Conservation (phyloP, 2,329 filamentous ascomycete genomes). For the Aspergillus intermedius region DNA sequence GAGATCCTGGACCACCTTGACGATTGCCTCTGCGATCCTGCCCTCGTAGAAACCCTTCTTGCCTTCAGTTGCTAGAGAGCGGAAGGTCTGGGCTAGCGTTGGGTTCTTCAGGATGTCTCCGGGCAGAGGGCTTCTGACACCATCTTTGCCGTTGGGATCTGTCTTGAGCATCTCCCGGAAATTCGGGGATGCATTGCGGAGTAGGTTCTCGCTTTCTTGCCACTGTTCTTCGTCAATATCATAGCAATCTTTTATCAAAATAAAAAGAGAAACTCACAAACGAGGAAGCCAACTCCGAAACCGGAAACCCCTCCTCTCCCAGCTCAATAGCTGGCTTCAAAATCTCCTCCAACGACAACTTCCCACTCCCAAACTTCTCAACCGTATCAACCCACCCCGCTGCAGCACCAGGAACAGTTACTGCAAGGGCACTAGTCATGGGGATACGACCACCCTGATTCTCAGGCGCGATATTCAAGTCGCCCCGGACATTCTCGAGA, state of each 20-base stretch:
- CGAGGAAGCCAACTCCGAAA: conserved; percentile 68
- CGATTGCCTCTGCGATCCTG: conserved; percentile 69
- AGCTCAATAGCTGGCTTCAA: conserved; percentile 76
- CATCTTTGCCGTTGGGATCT: conserved; percentile 60
- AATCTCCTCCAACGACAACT: conserved; percentile 67
- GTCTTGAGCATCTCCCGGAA: conserved; percentile 79
- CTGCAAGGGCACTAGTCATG: conserved; percentile 67
- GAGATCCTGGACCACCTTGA: conserved; percentile 67
- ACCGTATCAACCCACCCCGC: conserved; percentile 91
- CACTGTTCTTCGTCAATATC: conserved; percentile 51
- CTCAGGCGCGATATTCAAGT: conserved; percentile 56
- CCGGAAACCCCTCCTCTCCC: conserved; percentile 82
- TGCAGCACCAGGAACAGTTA: conserved; percentile 82
- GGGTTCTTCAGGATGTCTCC: conserved; percentile 90
- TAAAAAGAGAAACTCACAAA: conserved; percentile 50
- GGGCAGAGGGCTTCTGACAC: conserved; percentile 65
- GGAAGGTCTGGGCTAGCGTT: conserved; percentile 72
- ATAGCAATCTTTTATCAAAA: background rate
- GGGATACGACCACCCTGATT: conserved; percentile 59
- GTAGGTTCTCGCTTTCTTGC: conserved; percentile 54
- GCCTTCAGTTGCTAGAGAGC: conserved; percentile 67
- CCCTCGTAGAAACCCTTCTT: conserved; percentile 91
- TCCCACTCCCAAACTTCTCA: conserved; percentile 83
- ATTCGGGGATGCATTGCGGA: conserved; percentile 75
- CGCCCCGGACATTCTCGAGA: conserved; percentile 62